Evolutionary conservation across 202 grass and related monocot species (phyloP).

Genomic region (Elaeis oleifera): DNA sequence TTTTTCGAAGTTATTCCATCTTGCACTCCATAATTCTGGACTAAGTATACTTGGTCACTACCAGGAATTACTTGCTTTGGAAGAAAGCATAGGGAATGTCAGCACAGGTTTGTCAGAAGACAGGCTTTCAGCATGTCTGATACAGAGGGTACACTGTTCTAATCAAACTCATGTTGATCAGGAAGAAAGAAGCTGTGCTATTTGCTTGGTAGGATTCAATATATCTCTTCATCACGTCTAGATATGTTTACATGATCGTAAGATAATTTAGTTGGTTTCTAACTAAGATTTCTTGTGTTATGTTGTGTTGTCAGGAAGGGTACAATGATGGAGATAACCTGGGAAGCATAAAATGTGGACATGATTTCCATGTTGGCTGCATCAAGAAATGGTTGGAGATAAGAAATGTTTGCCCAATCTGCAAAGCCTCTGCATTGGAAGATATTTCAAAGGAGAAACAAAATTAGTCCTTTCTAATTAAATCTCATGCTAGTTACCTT

Average conservation of each 20-base stretch:
- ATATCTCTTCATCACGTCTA: not conserved
- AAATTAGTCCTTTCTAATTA: too few species aligned
- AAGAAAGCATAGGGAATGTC: conserved; percentile 16
- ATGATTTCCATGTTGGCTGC: conserved; percentile 65
- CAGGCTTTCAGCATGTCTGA: not conserved
- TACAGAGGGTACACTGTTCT: conserved; percentile 25
- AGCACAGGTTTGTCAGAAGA: conserved; percentile 14
- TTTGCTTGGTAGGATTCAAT: conserved; percentile 68
- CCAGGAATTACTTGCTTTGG: conserved; percentile 21
- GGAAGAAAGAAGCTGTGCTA: conserved; percentile 50
- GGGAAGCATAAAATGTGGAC: conserved; percentile 48
- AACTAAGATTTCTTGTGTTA: not conserved
- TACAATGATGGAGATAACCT: conserved; percentile 61
- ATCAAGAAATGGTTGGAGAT: conserved; percentile 76
- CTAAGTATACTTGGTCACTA: not conserved
- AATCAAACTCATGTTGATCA: conserved; percentile 23
- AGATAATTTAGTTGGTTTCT: not conserved
- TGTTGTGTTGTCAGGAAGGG: conserved; percentile 42
- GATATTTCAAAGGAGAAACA: conserved; percentile 15
- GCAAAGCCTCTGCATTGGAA: conserved; percentile 63
- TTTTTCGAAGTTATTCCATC: not conserved
- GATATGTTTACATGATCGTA: not conserved
- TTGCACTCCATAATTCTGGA: not conserved
- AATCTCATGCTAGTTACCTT: too few species aligned
- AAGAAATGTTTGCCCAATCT: conserved; percentile 81